Conservation (phyloP, 208 protist genomes). For the Trypanosoma lewisi region DNA sequence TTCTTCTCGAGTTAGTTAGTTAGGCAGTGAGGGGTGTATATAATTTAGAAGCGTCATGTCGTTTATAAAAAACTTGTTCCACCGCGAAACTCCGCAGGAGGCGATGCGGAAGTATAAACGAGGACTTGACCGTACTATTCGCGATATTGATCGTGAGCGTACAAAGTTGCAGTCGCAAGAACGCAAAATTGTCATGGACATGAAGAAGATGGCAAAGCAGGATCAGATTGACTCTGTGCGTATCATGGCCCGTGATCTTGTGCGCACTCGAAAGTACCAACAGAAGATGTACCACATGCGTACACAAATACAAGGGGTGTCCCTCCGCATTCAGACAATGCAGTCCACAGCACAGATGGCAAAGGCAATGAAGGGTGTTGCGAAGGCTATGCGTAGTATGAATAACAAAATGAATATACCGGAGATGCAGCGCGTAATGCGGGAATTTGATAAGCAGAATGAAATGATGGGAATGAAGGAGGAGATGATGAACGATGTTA, state of each 20-base stretch:
- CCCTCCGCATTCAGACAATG: slow-evolving; percentile 94
- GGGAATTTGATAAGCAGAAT: slow-evolving; percentile 97
- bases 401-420: slow-evolving; percentile 97
- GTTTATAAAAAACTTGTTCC: slow-evolving; percentile 60
- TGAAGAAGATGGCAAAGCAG: slow-evolving; percentile 96
- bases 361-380: slow-evolving; percentile 89
- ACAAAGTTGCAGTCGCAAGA: slow-evolving; percentile 94
- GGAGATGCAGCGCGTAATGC: slow-evolving; percentile 97
- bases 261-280: slow-evolving; percentile 94
- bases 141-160: slow-evolving; percentile 96
- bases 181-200: slow-evolving; percentile 96
- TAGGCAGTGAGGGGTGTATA: neutral
- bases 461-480: slow-evolving; percentile 98
- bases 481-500: slow-evolving; percentile 97
- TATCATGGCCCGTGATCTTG: slow-evolving; percentile 98
- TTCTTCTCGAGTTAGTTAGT: neutral
- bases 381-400: slow-evolving; percentile 93
- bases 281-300: slow-evolving; percentile 98
- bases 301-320: slow-evolving; percentile 95
- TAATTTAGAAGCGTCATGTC: slow-evolving; percentile 17
- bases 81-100: slow-evolving; percentile 90
- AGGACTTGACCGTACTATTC: slow-evolving; percentile 89
- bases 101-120: slow-evolving; percentile 96
- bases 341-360: slow-evolving; percentile 88
- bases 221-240: slow-evolving; percentile 95